Conservation (phyloP, 2,329 filamentous ascomycete genomes). For the Calonectria henricotiae region DNA sequence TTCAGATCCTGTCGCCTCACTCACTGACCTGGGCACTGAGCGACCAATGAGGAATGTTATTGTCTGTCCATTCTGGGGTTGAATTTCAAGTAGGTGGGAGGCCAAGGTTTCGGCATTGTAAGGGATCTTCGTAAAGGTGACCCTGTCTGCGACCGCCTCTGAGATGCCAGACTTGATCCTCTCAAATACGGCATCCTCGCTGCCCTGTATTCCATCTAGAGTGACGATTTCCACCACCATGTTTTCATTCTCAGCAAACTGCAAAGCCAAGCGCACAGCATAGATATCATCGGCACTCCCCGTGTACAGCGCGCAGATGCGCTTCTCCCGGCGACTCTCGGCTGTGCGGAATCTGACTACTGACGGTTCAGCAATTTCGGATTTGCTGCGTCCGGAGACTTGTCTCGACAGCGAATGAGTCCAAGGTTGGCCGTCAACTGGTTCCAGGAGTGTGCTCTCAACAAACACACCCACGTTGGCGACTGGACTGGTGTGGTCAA, state of each 20-base stretch:
- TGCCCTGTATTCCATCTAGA: slow-evolving; percentile 17
- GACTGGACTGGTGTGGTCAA: slow-evolving; percentile 27
- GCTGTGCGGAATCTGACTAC: slow-evolving; percentile 38
- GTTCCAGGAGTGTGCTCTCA: slow-evolving; percentile 37
- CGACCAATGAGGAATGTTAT: slow-evolving; percentile 38
- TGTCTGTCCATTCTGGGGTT: slow-evolving; percentile 24
- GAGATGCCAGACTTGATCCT: slow-evolving; percentile 33
- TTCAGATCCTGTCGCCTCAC: slow-evolving; percentile 21
- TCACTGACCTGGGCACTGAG: neutral
- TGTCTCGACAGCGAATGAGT: slow-evolving; percentile 32
- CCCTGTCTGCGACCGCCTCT: slow-evolving; percentile 3
- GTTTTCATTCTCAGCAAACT: slow-evolving; percentile 79
- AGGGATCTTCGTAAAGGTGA: slow-evolving; percentile 39
- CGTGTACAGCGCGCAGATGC: slow-evolving; percentile 89
- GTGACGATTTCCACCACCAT: slow-evolving; percentile 34
- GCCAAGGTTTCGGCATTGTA: slow-evolving; percentile 32
- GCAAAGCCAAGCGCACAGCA: slow-evolving; percentile 84
- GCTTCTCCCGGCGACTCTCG: slow-evolving; percentile 63
- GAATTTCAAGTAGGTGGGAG: slow-evolving; percentile 16
- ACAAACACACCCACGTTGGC: slow-evolving; percentile 35
- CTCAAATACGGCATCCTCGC: slow-evolving; percentile 26
- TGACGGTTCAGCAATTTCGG: slow-evolving; percentile 29
- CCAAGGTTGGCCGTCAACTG: neutral
- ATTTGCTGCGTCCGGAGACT: slow-evolving; percentile 27
- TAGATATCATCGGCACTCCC: slow-evolving; percentile 87